Conservation (phyloP, 805 yeast species). For the Candida tallmaniae region DNA sequence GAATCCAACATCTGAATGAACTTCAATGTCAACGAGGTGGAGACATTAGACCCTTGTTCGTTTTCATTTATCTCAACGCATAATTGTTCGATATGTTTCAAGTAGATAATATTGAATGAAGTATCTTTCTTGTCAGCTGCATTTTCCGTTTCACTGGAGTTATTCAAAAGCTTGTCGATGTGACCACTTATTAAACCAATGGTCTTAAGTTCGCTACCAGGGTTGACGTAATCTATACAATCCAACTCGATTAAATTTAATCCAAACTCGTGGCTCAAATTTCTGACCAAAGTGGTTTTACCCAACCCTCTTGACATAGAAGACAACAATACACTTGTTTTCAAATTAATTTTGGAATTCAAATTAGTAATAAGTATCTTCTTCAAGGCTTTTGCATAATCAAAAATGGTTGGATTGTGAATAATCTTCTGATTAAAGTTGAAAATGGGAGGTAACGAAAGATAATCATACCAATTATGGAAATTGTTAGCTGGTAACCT, state of each 20-base stretch:
- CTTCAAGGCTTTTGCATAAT: slow-evolving; percentile 47
- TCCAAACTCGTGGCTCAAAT: slow-evolving; percentile 56
- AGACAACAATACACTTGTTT: slow-evolving; percentile 60
- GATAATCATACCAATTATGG: slow-evolving; percentile 45
- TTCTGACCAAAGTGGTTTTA: slow-evolving; percentile 58
- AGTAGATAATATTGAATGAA: slow-evolving; percentile 43
- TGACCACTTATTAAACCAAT: slow-evolving; percentile 75
- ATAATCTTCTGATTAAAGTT: slow-evolving; percentile 22
- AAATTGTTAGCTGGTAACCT: slow-evolving; percentile 29
- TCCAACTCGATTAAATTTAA: slow-evolving; percentile 65
- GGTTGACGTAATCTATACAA: slow-evolving; percentile 59
- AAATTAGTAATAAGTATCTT: slow-evolving; percentile 54
- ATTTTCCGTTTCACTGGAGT: slow-evolving; percentile 19
- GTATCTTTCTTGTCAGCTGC: slow-evolving; percentile 18
- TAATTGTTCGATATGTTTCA: slow-evolving; percentile 75
- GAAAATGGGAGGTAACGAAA: slow-evolving; percentile 39
- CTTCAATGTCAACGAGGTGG: slow-evolving; percentile 47
- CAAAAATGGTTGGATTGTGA: slow-evolving; percentile 31
- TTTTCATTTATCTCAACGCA: slow-evolving; percentile 63
- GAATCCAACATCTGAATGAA: slow-evolving; percentile 55
- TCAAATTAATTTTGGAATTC: slow-evolving; percentile 35
- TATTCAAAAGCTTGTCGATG: slow-evolving; percentile 57
- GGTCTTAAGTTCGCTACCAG: slow-evolving; percentile 72
- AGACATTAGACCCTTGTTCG: slow-evolving; percentile 34
- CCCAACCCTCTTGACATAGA: slow-evolving; percentile 79